Conservation (phyloP, 768 basidiomycete species). For the Roridomyces roridus region DNA sequence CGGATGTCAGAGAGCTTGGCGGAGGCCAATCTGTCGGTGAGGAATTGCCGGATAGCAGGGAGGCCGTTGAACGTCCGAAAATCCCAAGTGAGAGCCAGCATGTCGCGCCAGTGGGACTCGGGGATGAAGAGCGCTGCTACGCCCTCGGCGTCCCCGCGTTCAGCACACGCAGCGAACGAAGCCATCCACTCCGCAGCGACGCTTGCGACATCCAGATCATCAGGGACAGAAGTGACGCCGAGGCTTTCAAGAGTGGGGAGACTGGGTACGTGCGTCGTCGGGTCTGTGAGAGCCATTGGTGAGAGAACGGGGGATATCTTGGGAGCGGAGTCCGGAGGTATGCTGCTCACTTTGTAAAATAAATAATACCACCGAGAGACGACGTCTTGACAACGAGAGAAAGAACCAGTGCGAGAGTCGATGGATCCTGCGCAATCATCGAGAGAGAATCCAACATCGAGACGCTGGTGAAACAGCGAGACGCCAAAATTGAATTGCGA, state of each 20-base stretch:
- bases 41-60: conserved; percentile 46
- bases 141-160: conserved; percentile 27
- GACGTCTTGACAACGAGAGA: too few relatives aligned
- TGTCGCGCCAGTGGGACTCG: conserved; percentile 63
- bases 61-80: conserved; percentile 61
- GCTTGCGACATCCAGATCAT: conserved; percentile 26
- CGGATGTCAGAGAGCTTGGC: conserved; percentile 27
- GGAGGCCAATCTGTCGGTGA: conserved; percentile 48
- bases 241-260: conserved; percentile 37
- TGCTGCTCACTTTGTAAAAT: too few relatives aligned
- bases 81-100: conserved; percentile 67
- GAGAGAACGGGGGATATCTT: too few relatives aligned
- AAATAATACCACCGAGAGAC: too few relatives aligned
- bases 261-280: not conserved
- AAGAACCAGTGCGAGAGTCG: too few relatives aligned
- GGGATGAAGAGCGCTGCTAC: conserved; percentile 42
- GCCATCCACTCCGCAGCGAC: conserved; percentile 36
- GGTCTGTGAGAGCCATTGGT: too few relatives aligned
- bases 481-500: too few relatives aligned
- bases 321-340: too few relatives aligned
- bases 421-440: too few relatives aligned
- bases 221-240: conserved; percentile 25
- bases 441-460: too few relatives aligned
- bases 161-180: conserved; percentile 24
- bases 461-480: too few relatives aligned